Percentiles rank a stretch among this genome's conserved stretches.
Evolutionary conservation across 805 yeast genomes (phyloP).

Genomic region (Zygoascus bituminiphila): DNA sequence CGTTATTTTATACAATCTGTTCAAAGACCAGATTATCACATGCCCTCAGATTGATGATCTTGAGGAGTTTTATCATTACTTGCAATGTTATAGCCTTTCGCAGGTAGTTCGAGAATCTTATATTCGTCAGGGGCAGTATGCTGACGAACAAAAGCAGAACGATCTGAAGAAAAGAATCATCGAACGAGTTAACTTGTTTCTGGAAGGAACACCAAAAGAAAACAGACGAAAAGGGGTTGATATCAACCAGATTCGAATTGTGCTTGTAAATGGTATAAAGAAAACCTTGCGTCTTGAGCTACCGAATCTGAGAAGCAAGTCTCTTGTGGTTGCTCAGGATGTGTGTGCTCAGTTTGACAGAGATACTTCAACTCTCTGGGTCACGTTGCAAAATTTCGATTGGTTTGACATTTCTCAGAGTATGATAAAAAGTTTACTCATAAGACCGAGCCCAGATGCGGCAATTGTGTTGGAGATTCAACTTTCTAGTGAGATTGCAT

Average conservation of each 20-base stretch:
- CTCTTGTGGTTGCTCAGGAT: neutral
- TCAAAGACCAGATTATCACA: constrained; percentile 24
- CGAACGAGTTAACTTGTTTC: constrained; percentile 28
- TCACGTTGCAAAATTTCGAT: constrained; percentile 19
- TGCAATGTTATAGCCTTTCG: constrained; percentile 28
- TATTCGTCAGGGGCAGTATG: constrained; percentile 4
- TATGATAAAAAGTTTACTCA: constrained; percentile 22
- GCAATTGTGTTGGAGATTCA: constrained; percentile 31
- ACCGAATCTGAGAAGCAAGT: neutral
- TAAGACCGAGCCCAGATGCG: constrained; percentile 31
- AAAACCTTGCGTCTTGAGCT: neutral
- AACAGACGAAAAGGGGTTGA: constrained; percentile 11
- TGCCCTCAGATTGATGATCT: constrained; percentile 29
- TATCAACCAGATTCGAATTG: constrained; percentile 15
- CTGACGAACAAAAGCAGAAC: constrained; percentile 3
- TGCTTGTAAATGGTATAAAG: constrained; percentile 21
- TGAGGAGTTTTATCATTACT: constrained; percentile 24
- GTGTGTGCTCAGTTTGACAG: neutral
- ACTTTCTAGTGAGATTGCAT: constrained; percentile 23
- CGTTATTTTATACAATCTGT: constrained; percentile 29
- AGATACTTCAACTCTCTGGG: constrained; percentile 9
- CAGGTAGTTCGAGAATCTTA: constrained; percentile 19
- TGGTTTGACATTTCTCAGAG: constrained; percentile 33
- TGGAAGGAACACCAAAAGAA: constrained; percentile 19
- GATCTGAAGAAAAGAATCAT: constrained; percentile 20